Evolutionary conservation across 768 basidiomycete species (phyloP), one percentile per base, ranked within the genome.

Genomic region (Rhodotorula sphaerocarpa): DNA sequence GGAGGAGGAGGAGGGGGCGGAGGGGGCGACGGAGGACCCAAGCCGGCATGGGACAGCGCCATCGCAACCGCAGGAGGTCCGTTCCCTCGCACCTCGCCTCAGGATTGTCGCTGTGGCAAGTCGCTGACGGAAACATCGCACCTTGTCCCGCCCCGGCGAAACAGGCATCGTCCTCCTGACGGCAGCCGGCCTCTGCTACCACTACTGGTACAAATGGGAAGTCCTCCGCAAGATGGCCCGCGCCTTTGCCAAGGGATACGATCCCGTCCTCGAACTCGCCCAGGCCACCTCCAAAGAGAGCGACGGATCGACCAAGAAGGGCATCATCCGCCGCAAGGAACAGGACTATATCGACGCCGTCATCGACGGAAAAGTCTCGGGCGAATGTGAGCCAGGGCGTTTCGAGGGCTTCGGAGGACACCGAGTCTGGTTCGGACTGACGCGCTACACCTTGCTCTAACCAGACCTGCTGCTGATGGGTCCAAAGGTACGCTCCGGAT

Each of bases 181-280:
- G 16, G 48, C 27, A 4, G 55, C 54, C 2, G 63, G 63, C 2
- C 48, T 59, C 34, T 43, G 33, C 42, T 65, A 65, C 50, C 63
- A 65, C 50, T 65, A 65, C 58, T 65, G 63, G 63, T 90, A 91
- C 77, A 90, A 90, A 75, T 81, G 79, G 67, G 83, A 84, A 69
- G 90, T 91, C 25, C 78, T 91, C 25, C 77, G 82, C 74, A 86
- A 92, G 81, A 88, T 92, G 45, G 85, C 86, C 73, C 75, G 80
- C 44, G 88, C 86, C 4, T 90, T 93, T 73, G 78, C 55, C 16
- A 39, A 44, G 20, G 88, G 90, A 2, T 91, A 87, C 72, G 88
- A 88, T 73, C 87, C 87, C 30, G 86, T 85, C 7, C 81, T 91
- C 42, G 85, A 87, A 70, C 80, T 87, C 31, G 84, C 82, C 15